Evolutionary conservation across 495 filamentous ascomycete species (phyloP).

Genomic region (Patellaria atrata): DNA sequence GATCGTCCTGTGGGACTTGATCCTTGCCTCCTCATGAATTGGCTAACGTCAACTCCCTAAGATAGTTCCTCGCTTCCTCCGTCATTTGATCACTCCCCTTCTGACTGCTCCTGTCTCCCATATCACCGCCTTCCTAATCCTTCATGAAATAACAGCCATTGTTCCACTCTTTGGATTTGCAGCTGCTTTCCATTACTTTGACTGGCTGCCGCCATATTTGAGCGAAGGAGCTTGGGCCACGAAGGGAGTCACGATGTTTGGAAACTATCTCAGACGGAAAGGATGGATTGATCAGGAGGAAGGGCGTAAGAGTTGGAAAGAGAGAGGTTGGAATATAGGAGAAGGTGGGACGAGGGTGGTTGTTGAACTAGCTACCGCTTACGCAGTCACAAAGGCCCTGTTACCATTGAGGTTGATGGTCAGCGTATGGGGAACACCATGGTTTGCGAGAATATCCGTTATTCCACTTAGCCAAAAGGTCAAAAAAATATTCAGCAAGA

Average conservation of each 20-base stretch:
- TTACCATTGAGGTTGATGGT: constrained; percentile 57
- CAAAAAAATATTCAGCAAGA: constrained; percentile 26
- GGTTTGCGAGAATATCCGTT: constrained; percentile 66
- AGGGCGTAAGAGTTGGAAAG: constrained; percentile 21
- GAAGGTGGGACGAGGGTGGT: constrained; percentile 28
- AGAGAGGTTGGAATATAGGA: constrained; percentile 22
- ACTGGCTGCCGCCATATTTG: constrained; percentile 44
- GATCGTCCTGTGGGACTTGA: too few species aligned
- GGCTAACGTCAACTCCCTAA: too few species aligned
- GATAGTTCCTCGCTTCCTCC: constrained; percentile 48
- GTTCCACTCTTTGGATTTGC: constrained; percentile 63
- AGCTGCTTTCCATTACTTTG: constrained; percentile 59
- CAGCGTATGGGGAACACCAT: constrained; percentile 83
- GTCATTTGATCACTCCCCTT: constrained; percentile 50
- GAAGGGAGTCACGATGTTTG: constrained; percentile 41
- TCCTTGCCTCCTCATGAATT: too few species aligned
- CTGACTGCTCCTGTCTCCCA: constrained; percentile 65
- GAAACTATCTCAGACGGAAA: constrained; percentile 43
- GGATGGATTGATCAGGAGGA: constrained; percentile 43
- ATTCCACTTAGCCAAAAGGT: constrained; percentile 31
- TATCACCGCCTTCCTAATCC: constrained; percentile 69
- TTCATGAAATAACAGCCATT: constrained; percentile 85
- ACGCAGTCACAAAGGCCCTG: constrained; percentile 72
- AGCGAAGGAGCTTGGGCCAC: constrained; percentile 38
- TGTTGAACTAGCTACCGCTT: constrained; percentile 64